These are phyloP conservation scores for Penicillium simplicissimum DNA, from an alignment of 495 filamentous ascomycete genomes.

Conservation along the genomic window DNA sequence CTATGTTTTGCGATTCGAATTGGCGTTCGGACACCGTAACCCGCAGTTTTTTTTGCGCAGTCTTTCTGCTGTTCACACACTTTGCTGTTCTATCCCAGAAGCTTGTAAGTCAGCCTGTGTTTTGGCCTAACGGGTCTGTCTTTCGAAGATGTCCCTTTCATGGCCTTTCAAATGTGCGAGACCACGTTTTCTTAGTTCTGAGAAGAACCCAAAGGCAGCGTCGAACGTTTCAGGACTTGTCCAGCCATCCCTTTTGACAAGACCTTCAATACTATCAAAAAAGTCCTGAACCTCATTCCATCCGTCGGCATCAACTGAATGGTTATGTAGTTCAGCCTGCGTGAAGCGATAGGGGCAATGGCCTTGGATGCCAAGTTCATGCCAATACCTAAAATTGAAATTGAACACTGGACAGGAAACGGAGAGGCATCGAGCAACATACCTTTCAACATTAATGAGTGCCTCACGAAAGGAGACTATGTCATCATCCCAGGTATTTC, in stretches of 20 bases:
- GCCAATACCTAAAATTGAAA: conserved; percentile 24
- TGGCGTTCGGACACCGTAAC: neutral
- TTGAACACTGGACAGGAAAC: neutral
- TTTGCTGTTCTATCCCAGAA: neutral
- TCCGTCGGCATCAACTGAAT: conserved; percentile 32
- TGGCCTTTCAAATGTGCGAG: conserved; percentile 22
- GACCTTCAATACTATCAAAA: conserved; percentile 30
- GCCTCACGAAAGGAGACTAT: conserved; percentile 36
- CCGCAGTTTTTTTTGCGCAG: neutral
- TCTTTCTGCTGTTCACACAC: neutral
- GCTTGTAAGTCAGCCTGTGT: conserved; percentile 1
- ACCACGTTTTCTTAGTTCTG: conserved; percentile 20
- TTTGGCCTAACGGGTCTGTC: conserved; percentile 23
- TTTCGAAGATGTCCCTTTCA: conserved; percentile 23
- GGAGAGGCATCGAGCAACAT: conserved; percentile 6
- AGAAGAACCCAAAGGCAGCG: conserved; percentile 27
- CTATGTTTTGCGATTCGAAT: neutral
- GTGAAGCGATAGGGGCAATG: conserved; percentile 37
- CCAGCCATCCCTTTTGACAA: conserved; percentile 43
- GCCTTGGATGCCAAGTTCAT: conserved; percentile 23
- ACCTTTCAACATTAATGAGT: conserved; percentile 31
- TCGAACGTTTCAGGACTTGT: conserved; percentile 25
- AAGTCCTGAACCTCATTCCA: conserved; percentile 43
- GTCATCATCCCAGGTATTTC: conserved; percentile 39
- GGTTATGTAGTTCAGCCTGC: conserved; percentile 28